Evolutionary conservation across 2,329 filamentous ascomycete genomes (phyloP), one percentile per base, ranked within the genome.

Genomic region (Exophiala sp.): DNA sequence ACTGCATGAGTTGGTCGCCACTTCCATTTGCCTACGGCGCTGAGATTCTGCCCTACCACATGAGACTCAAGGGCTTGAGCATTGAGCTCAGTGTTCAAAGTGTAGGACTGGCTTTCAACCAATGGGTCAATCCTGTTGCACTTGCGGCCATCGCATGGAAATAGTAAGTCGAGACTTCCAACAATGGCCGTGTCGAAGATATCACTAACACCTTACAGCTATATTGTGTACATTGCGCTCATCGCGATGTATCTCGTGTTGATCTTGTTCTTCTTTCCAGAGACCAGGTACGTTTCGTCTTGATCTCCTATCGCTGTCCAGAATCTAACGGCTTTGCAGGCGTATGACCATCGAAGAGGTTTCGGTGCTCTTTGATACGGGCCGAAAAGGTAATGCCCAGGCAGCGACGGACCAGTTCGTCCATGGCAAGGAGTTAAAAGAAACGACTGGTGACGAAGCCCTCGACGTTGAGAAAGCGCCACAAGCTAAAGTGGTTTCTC

Each of bases 21-120:
- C 16, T 18, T 18, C 16, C 70, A 11, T 62, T 69, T 3, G 63
- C 65, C 2, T 72, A 78, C 64, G 70, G 71, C 4, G 70, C 72
- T 49, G 75, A 78, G 58, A 76, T 78, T 55, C 63, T 77, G 53
- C 75, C 75, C 4, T 78, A 73, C 66, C 70, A 70, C 52, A 71
- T 77, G 50, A 73, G 75, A 45, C 71, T 73, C 54, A 76, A 76
- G 64, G 75, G 75, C 36, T 66, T 77, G 14, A 47, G 46, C 24
- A 43, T 51, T 14, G 24, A 18, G 36, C 34, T 55, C n/a, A 12
- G 12, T 32, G 48, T 52, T 5, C 49, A 52, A 38, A 52, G 41
- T 32, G 34, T 52, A 2, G 49, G 41, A 7, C 49, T 35, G 20
- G 49, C 49, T 16, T 52, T 52, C 21, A 52, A 52, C 32, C 49